These are phyloP conservation scores for Podila epicladia DNA, from an alignment of 192 early-diverging fungal species.

Conservation along the genomic window DNA sequence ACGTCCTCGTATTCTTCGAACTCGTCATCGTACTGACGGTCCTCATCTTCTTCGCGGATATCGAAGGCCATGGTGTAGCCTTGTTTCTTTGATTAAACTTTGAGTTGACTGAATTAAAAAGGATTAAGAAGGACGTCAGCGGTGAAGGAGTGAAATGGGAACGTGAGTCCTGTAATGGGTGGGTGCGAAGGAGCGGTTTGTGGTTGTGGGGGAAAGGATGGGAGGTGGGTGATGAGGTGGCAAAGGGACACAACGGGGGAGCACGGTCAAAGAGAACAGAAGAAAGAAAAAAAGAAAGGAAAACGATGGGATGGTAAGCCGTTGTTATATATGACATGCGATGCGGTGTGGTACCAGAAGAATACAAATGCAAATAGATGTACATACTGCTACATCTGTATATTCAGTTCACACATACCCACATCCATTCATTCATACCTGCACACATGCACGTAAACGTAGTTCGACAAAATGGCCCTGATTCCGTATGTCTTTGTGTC, in stretches of 20 bases:
- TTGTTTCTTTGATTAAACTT: neutral
- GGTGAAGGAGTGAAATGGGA: too few relatives aligned
- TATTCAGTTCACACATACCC: too few relatives aligned
- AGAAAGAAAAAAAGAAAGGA: neutral
- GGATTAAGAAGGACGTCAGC: too few relatives aligned
- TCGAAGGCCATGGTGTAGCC: slow-evolving; percentile 31
- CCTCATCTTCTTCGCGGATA: slow-evolving; percentile 39
- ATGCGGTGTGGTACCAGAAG: too few relatives aligned
- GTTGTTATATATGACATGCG: neutral
- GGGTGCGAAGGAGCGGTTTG: neutral
- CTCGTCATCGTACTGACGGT: slow-evolving; percentile 24
- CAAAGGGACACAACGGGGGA: neutral
- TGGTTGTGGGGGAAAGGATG: neutral
- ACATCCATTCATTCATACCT: too few relatives aligned
- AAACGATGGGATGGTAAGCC: neutral
- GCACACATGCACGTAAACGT: too few relatives aligned
- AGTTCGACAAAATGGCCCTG: too few relatives aligned
- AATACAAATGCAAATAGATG: too few relatives aligned
- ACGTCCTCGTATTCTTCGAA: slow-evolving; percentile 41
- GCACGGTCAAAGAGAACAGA: slow-evolving; percentile 1
- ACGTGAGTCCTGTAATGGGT: too few relatives aligned
- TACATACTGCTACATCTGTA: too few relatives aligned
- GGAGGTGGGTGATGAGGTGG: neutral
- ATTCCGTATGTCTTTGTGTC: too few relatives aligned
- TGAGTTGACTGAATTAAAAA: too few relatives aligned